phyloP scores from a whole-genome alignment of 2,329 filamentous ascomycete genomes.

The Cercospora zeina region DNA sequence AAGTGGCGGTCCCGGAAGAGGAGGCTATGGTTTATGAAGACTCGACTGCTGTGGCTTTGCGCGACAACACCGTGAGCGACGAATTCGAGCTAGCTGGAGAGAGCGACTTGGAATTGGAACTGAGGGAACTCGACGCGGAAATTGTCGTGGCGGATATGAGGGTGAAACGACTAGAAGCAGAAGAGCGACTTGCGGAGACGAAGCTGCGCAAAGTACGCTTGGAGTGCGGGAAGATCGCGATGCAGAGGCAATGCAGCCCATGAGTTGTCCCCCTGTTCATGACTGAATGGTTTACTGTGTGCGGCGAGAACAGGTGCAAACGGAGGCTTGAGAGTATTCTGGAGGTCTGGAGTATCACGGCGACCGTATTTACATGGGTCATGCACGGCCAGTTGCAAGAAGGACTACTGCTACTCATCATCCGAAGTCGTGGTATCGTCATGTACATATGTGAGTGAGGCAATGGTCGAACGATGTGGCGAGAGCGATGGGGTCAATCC shows the following conservation, averaged over 20 bases:
- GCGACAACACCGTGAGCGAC: neutral
- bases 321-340: neutral
- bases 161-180: conserved; percentile 7
- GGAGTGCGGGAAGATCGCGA: neutral
- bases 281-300: neutral
- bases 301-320: neutral
- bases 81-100: neutral
- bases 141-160: conserved; percentile 42
- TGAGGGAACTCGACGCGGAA: conserved; percentile 22
- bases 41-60: neutral
- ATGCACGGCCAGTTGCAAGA: neutral
- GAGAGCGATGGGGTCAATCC: no score
- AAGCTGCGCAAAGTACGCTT: neutral
- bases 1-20: neutral
- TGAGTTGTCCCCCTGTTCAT: neutral
- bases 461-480: no score
- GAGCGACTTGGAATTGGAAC: neutral
- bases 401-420: no score
- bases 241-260: neutral
- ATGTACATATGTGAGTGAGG: no score
- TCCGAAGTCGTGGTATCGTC: no score
- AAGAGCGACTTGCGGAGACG: neutral
- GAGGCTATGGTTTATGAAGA: neutral
- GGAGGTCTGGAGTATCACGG: neutral
- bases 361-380: neutral